Evolutionary conservation across 257 asterid species (phyloP).

Genomic region (Petrea volubilis): DNA sequence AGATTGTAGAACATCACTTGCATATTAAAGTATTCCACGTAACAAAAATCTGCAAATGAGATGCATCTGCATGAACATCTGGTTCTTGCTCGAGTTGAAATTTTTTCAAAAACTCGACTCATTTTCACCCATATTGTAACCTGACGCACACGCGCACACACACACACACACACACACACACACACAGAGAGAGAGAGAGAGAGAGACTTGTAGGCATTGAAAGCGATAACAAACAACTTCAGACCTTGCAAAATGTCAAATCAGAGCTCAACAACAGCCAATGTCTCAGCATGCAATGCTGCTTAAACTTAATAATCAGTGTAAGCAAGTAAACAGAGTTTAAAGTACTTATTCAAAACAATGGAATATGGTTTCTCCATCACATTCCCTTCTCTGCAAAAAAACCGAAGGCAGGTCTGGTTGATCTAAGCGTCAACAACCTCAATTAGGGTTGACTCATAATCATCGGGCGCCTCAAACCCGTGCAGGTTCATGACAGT

Average conservation of each 20-base stretch:
- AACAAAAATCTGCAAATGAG: no score
- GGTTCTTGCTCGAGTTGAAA: no score
- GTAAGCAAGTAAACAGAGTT: background rate
- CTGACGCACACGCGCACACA: no score
- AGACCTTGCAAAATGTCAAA: background rate
- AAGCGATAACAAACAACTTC: background rate
- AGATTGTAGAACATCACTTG: no score
- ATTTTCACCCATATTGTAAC: no score
- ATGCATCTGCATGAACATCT: no score
- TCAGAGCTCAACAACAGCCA: background rate
- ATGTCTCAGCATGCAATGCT: background rate
- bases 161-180: no score
- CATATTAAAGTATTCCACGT: no score
- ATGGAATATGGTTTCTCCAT: background rate
- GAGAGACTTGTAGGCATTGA: background rate
- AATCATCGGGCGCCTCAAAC: conserved; percentile 73
- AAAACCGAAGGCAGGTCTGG: background rate
- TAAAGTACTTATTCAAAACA: conserved; percentile 26
- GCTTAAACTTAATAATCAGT: background rate
- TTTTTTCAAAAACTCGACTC: no score
- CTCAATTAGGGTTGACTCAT: conserved; percentile 81
- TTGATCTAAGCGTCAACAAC: conserved; percentile 54
- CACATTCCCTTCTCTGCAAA: conserved; percentile 14
- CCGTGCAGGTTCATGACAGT: conserved; percentile 91
- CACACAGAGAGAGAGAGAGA: background rate